A percentile compares a stretch with the other conserved stretches of the same genome.
Evolutionary conservation across 169 alveolate genomes (phyloP).

Genomic region (Theileria equi): DNA sequence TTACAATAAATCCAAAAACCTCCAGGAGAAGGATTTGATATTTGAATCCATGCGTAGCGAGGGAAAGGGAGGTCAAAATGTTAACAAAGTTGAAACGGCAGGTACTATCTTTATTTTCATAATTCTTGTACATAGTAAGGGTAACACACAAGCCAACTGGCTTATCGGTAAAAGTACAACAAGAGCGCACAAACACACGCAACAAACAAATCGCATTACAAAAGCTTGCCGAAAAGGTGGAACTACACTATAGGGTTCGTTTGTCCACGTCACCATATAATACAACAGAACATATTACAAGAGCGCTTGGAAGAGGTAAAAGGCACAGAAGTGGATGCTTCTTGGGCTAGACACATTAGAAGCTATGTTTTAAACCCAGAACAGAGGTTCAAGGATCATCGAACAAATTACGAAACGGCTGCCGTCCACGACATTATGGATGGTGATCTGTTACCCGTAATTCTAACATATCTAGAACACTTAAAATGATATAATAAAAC

Average conservation of each 20-base stretch:
- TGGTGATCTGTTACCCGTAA: slow-evolving; percentile 57
- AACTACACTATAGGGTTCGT: slow-evolving; percentile 44
- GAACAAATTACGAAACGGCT: slow-evolving; percentile 48
- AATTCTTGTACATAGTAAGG: slow-evolving; percentile 63
- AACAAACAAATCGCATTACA: slow-evolving; percentile 72
- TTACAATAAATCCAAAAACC: slow-evolving; percentile 39
- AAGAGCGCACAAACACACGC: slow-evolving; percentile 70
- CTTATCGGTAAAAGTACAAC: slow-evolving; percentile 75
- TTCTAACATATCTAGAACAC: slow-evolving; percentile 27
- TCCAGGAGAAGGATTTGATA: slow-evolving; percentile 79
- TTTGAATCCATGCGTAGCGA: slow-evolving; percentile 88
- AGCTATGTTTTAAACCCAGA: slow-evolving; percentile 64
- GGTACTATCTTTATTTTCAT: slow-evolving; percentile 9
- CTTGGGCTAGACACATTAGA: slow-evolving; percentile 65
- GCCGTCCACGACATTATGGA: slow-evolving; percentile 45
- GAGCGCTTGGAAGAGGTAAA: slow-evolving; percentile 51
- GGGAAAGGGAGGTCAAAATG: slow-evolving; percentile 95
- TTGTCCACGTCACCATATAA: not conserved
- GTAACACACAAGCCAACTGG: slow-evolving; percentile 92
- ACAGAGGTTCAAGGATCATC: slow-evolving; percentile 63
- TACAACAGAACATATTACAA: slow-evolving; percentile 20
- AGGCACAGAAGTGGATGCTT: slow-evolving; percentile 54
- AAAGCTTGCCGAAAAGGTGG: slow-evolving; percentile 65
- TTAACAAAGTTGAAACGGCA: slow-evolving; percentile 92
- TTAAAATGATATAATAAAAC: not conserved